These are phyloP conservation scores for Quercus suber DNA, from an alignment of 306 rosid species.

Conservation along the genomic window DNA sequence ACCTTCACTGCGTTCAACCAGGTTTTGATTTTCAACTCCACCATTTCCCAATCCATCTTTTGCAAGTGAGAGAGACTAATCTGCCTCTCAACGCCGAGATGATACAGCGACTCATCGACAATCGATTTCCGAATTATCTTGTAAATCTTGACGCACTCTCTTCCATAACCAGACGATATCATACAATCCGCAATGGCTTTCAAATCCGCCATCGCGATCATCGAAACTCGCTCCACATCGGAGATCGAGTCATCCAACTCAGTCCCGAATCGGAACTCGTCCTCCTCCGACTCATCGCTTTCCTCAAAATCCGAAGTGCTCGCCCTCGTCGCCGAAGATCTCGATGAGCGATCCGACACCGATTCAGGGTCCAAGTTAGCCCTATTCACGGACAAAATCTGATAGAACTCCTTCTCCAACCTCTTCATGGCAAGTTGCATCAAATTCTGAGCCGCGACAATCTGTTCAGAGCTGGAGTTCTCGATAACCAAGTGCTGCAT, in stretches of 20 bases:
- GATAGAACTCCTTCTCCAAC: conserved; percentile 62
- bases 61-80: conserved; percentile 47
- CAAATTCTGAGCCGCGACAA: conserved; percentile 46
- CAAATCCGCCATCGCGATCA: conserved; percentile 48
- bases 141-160: conserved; percentile 69
- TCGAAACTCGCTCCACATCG: conserved; percentile 40
- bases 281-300: conserved; percentile 48
- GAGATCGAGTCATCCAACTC: conserved; percentile 13
- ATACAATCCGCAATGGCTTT: conserved; percentile 70
- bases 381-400: conserved; percentile 38
- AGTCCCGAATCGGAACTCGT: conserved; percentile 21
- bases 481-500: conserved; percentile 39
- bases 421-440: conserved; percentile 75
- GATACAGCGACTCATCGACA: conserved; percentile 60
- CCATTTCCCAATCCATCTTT: conserved; percentile 66
- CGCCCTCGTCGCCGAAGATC: conserved; percentile 29
- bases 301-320: conserved; percentile 57
- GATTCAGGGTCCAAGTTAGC: conserved; percentile 47
- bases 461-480: conserved; percentile 35
- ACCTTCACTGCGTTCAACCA: conserved; percentile 61
- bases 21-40: conserved; percentile 60
- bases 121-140: conserved; percentile 49
- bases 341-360: conserved; percentile 31
- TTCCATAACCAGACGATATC: conserved; percentile 58
- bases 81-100: conserved; percentile 63